Conservation (phyloP, 1,139 yeast genomes). For the Pichia terricola region DNA sequence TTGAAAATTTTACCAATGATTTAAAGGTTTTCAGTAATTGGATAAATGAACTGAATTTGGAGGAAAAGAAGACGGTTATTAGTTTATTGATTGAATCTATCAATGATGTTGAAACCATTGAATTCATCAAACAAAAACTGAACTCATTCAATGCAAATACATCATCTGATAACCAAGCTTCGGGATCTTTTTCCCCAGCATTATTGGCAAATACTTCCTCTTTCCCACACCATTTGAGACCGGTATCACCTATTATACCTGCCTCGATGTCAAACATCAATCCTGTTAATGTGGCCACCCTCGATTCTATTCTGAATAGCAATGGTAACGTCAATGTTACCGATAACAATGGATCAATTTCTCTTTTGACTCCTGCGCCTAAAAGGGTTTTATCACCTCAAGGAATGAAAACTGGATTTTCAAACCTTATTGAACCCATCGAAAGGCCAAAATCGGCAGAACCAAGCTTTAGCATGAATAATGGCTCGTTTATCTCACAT, state of each 20-base stretch:
- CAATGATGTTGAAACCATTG: conserved; percentile 35
- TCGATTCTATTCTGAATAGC: conserved; percentile 27
- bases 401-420: conserved; percentile 7
- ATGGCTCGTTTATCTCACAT: conserved; percentile 18
- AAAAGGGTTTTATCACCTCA: conserved; percentile 11
- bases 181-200: conserved; percentile 10
- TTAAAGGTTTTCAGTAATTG: conserved; percentile 48
- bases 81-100: conserved; percentile 46
- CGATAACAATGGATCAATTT: background rate
- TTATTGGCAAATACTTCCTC: conserved; percentile 1
- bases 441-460: conserved; percentile 12
- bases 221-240: conserved; percentile 18
- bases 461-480: conserved; percentile 9
- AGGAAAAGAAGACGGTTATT: conserved; percentile 49
- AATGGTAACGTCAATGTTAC: background rate
- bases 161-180: background rate
- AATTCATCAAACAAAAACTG: conserved; percentile 1
- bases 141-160: background rate
- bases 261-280: background rate
- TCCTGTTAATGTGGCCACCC: conserved; percentile 21
- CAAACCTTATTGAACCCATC: conserved; percentile 4
- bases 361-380: conserved; percentile 6
- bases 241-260: conserved; percentile 24
- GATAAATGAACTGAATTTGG: conserved; percentile 47
- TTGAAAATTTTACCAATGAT: conserved; percentile 33